Conservation (phyloP, 257 asterid species). For the Ehretia macrophylla region DNA sequence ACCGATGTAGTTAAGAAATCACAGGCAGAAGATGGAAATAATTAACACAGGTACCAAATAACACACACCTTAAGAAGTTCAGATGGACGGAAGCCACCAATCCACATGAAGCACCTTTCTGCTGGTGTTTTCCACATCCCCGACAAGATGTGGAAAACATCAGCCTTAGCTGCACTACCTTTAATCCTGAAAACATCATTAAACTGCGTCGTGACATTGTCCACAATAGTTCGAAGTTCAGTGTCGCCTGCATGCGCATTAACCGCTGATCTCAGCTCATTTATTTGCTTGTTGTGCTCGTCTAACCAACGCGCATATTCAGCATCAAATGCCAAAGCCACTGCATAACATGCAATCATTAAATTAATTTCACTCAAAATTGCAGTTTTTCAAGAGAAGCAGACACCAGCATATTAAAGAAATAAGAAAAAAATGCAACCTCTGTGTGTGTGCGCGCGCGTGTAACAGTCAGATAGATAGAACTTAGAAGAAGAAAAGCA, state of each 20-base stretch:
- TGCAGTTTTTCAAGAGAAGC: too few species aligned
- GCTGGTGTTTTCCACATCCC: constrained; percentile 99
- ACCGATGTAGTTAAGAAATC: background rate
- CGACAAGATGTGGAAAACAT: constrained; percentile 89
- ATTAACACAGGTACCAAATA: too few species aligned
- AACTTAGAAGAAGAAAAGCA: too few species aligned
- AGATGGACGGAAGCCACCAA: constrained; percentile 95
- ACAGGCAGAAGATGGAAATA: background rate
- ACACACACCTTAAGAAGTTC: constrained; percentile 79
- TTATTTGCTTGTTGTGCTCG: constrained; percentile 65
- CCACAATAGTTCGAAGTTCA: constrained; percentile 63
- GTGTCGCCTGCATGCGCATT: constrained; percentile 72
- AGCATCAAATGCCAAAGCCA: constrained; percentile 77
- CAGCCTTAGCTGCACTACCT: constrained; percentile 78
- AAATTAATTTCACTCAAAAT: background rate
- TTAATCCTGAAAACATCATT: constrained; percentile 77
- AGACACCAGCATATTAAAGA: too few species aligned
- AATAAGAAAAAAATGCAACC: too few species aligned
- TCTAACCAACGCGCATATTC: constrained; percentile 86
- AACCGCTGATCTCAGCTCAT: constrained; percentile 69
- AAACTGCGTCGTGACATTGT: constrained; percentile 58
- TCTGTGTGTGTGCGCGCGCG: too few species aligned
- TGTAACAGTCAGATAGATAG: too few species aligned
- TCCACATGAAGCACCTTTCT: constrained; percentile 95
- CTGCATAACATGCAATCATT: constrained; percentile 30